These are phyloP conservation scores for Debaryomycetaceae sp. DNA, from an alignment of 1,139 yeast species.

Conservation along the genomic window DNA sequence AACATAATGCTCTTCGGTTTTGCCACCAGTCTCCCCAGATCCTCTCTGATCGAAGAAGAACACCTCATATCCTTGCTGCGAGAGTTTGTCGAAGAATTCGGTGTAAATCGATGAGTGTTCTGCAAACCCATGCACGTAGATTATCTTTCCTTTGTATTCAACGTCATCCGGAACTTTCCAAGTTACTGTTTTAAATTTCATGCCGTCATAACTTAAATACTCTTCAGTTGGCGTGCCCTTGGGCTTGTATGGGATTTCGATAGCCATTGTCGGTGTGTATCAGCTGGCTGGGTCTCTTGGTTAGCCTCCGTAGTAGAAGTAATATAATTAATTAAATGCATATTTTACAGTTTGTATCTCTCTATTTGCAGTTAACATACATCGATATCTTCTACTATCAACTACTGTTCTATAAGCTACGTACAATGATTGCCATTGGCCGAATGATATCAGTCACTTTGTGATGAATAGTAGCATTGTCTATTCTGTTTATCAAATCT, in stretches of 20 bases:
- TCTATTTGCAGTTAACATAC: neutral
- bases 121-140: constrained; percentile 79
- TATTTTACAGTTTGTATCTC: neutral
- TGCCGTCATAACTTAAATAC: constrained; percentile 30
- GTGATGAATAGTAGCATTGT: no score
- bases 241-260: constrained; percentile 33
- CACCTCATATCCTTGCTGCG: constrained; percentile 64
- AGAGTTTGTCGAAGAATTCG: constrained; percentile 56
- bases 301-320: no score
- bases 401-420: no score
- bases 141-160: constrained; percentile 49
- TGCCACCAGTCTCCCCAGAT: constrained; percentile 77
- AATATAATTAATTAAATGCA: neutral
- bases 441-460: no score
- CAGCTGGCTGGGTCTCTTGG: neutral
- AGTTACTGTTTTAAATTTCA: constrained; percentile 36
- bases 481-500: no score
- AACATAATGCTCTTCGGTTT: constrained; percentile 60
- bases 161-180: constrained; percentile 38
- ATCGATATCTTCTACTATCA: neutral
- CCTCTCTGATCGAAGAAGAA: constrained; percentile 88
- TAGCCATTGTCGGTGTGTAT: constrained; percentile 4
- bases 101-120: constrained; percentile 59
- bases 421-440: no score
- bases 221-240: constrained; percentile 27